Conservation (phyloP, 83 land plant species). For the Picea engelmannii region DNA sequence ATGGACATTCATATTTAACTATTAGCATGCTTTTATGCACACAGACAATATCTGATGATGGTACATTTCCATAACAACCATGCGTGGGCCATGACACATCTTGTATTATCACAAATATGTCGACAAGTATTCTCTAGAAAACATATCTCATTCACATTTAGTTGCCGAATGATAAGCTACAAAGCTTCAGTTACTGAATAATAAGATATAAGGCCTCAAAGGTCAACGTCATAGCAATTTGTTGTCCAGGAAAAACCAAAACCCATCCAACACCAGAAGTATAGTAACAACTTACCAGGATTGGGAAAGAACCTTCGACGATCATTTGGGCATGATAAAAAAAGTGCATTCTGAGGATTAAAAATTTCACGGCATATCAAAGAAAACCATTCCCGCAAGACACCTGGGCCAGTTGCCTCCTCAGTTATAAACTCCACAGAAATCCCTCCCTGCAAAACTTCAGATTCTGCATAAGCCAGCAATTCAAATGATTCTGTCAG, state of each 20-base stretch:
- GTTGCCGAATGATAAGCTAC: too few relatives aligned
- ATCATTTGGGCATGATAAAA: constrained; percentile 83
- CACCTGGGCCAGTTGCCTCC: constrained; percentile 99
- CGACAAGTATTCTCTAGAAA: background rate
- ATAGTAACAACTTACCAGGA: constrained; percentile 63
- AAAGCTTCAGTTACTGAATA: too few relatives aligned
- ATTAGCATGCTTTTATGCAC: background rate
- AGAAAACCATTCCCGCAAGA: constrained; percentile 92
- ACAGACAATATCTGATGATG: background rate
- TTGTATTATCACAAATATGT: background rate
- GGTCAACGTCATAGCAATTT: background rate
- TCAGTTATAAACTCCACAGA: constrained; percentile 91
- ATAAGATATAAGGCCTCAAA: background rate
- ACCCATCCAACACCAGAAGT: background rate
- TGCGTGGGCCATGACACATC: background rate
- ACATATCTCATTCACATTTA: background rate
- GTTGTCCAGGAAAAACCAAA: background rate
- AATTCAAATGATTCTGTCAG: constrained; percentile 82
- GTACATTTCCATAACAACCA: background rate
- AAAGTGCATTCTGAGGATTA: constrained; percentile 84
- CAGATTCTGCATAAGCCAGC: constrained; percentile 60
- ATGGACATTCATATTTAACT: background rate
- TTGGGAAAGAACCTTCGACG: constrained; percentile 85
- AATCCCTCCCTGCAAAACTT: constrained; percentile 62
- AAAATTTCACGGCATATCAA: constrained; percentile 87